Evolutionary conservation across 139 green algal genomes (phyloP).

Genomic region (Protoeuglena noctilucae): DNA sequence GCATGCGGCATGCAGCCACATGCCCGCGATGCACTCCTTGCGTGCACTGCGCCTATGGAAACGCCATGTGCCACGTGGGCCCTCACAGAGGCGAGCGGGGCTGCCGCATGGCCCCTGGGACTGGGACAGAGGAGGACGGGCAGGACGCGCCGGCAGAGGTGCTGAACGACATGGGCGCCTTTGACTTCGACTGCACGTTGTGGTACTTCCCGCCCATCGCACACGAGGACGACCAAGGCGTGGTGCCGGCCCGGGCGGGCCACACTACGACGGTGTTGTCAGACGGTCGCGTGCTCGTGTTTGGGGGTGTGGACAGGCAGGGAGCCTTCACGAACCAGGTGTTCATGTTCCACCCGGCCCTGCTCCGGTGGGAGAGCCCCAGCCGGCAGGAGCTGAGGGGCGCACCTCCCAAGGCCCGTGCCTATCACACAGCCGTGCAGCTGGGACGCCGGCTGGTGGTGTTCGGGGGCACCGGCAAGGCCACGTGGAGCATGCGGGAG

Average conservation of each 20-base stretch:
- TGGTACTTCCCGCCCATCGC: constrained; percentile 6
- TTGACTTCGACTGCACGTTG: constrained; percentile 5
- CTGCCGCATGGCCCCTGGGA: neutral
- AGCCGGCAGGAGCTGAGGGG: constrained; percentile 1
- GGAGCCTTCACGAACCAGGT: constrained; percentile 13
- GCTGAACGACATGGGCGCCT: neutral
- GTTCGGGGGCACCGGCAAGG: constrained; percentile 9
- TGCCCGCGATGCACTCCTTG: neutral
- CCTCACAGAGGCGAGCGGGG: too few relatives aligned
- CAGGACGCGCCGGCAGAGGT: neutral
- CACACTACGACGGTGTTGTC: constrained; percentile 10
- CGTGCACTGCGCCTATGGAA: too few relatives aligned
- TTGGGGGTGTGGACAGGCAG: constrained; percentile 10
- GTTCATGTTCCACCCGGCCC: constrained; percentile 7
- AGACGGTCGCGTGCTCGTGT: constrained; percentile 14
- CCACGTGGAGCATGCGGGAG: constrained; percentile 13
- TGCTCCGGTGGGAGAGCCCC: constrained; percentile 8
- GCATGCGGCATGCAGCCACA: neutral
- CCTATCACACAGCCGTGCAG: constrained; percentile 16
- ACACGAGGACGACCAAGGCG: neutral
- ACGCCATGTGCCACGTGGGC: too few relatives aligned
- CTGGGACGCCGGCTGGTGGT: constrained; percentile 10
- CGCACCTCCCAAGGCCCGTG: constrained; percentile 15
- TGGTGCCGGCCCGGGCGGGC: constrained; percentile 4
- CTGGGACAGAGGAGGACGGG: neutral